Evolutionary conservation across 2,329 filamentous ascomycete species (phyloP), one percentile per base, ranked within the genome.

Genomic region (Neopestalotiopsis sp.): DNA sequence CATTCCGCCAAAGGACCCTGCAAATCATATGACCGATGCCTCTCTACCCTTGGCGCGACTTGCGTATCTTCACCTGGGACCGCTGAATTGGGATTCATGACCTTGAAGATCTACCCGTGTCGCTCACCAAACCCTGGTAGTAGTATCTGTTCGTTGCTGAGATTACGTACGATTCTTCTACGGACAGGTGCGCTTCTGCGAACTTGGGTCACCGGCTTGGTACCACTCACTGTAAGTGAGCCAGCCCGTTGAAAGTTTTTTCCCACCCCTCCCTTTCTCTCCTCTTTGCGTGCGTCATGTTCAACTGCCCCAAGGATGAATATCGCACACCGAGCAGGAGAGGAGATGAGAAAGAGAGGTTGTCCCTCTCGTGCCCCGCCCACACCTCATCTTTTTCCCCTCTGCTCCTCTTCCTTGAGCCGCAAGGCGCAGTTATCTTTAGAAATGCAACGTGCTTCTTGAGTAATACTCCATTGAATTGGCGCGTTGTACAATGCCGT

Each of bases 401-500:
- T 30, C 28, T 13, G 14, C 13, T 65, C 4, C 63, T 24, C 49
- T 57, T 66, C 60, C 32, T 66, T 56, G 63, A 66, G 63, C 42
- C 63, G 42, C 63, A 66, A 32, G 63, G 52, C 30, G 49, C 40
- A 45, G 63, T n/a, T 66, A 57, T 67, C 65, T 67, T 60, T 60
- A 67, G 65, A 67, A 67, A 20, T 28, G 65, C 45, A 60, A 59
- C 65, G 60, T 67, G 30, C 52, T 67, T 67, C 65, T 67, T 56
- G 65, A 67, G 24, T 17, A n/a, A 13, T n/a, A 20, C 30, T 67
- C 38, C 28, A 14, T 52, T 17, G 42, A 56, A 7, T 6, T 20
- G 45, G 20, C 20, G 45, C 17, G 17, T 52, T 52, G 45, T n/a
- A 60, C 32, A 38, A 40, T 63, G 60, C n/a, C 34, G 45, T 52